Percentiles rank a stretch among this genome's conserved stretches.
Evolutionary conservation across 768 basidiomycete genomes (phyloP).

Genomic region (Pisolithus microcarpus): DNA sequence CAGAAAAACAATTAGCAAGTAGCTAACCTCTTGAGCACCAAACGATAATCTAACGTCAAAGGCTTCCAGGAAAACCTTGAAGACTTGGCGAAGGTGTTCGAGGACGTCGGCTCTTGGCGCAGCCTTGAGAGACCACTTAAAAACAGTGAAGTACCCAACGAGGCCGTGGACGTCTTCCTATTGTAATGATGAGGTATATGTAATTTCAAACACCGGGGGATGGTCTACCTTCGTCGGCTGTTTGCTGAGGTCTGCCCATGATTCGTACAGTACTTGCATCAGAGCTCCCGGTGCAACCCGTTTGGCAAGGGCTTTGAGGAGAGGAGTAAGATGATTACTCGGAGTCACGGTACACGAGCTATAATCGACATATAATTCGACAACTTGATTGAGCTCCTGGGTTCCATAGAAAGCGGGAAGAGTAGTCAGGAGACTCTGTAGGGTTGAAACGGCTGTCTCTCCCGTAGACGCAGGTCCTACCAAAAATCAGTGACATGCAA

Average conservation of each 20-base stretch:
- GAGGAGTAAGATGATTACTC: conserved; percentile 26
- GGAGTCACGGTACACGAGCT: conserved; percentile 7
- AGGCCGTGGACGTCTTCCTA: conserved; percentile 23
- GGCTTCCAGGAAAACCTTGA: conserved; percentile 73
- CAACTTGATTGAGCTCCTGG: conserved; percentile 49
- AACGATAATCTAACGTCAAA: conserved; percentile 47
- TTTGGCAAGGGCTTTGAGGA: conserved; percentile 66
- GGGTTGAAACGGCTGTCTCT: conserved; percentile 36
- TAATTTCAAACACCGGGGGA: not conserved
- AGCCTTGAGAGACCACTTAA: conserved; percentile 58
- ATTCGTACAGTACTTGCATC: conserved; percentile 53
- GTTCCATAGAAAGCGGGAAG: conserved; percentile 80
- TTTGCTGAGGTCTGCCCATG: conserved; percentile 42
- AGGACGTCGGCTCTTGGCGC: conserved; percentile 58
- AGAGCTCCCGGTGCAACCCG: conserved; percentile 60
- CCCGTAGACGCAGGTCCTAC: conserved; percentile 28
- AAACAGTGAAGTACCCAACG: conserved; percentile 54
- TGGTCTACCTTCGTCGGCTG: conserved; percentile 33
- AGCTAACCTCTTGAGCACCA: conserved; percentile 24
- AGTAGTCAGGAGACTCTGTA: conserved; percentile 63
- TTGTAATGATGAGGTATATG: not conserved
- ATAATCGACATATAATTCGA: conserved; percentile 51
- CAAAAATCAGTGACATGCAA: not conserved
- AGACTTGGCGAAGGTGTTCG: conserved; percentile 58
- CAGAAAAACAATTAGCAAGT: not conserved